Base-by-base conservation (phyloP, 1,284 basidiomycete species). In the Crocinoboletus sp. region DNA sequence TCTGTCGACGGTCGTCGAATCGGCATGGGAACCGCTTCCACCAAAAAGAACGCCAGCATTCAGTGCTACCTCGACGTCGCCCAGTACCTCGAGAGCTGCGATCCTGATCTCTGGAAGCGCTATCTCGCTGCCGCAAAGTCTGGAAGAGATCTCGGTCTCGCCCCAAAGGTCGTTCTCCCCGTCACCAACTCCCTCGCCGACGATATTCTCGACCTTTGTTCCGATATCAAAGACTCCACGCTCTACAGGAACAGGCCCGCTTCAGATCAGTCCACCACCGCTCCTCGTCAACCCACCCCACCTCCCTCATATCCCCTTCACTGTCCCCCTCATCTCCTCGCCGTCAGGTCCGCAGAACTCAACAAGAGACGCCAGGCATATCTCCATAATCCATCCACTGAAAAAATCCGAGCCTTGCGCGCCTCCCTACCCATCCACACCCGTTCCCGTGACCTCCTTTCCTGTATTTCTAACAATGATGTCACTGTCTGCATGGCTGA, bases 401-500 rank as follows among this genome's bases (percentile, higher is more conserved):
- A 80, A 45, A 69, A 69, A 44, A 89, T 96, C 74, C 80, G 91
- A 13, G 64, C 72, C 10, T 76, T 78, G 23, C 79, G 94, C 40
- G 69, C 73, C 28, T 56, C 77, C 13, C 72, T 96, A 2, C 93
- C 93, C 6, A 86, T 96, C 9, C 82, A 78, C 51, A 73, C 81
- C 13, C 76, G 80, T 48, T 73, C 84, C 7, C 71, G 75, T 2
- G 77, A 85, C 8, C 69, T 94, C 30, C 61, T 94, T 38, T 69
- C 76, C 12, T 84, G 88, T 51, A 82, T 97, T 55, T 71, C 76
- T 31, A 69, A 80, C 30, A 84, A 96, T 64, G 88, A 94, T 27
- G 89, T 97, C 45, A 92, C 89, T 1, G 88, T 98, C 50, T 84
- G 89, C 54, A 93, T 95, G 89, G 94, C 94, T 20, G 85, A 92